Evolutionary conservation across 2,329 filamentous ascomycete genomes (phyloP).

Genomic region (Hypoxylon sp.): DNA sequence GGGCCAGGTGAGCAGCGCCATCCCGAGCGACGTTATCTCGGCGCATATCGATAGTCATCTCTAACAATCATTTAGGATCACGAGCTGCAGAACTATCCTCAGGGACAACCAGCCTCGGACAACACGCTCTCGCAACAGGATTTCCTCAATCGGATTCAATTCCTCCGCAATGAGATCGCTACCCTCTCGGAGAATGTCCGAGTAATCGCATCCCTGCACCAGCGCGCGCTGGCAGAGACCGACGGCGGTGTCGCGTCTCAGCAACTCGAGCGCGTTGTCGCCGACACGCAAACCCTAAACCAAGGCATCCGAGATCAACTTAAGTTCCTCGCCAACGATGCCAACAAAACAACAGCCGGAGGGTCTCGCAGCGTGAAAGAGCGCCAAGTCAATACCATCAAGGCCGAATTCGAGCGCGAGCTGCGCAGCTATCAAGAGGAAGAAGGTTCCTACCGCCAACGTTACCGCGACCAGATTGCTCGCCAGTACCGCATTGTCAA

Average conservation of each 20-base stretch:
- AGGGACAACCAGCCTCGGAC: constrained; percentile 45
- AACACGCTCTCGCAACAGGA: constrained; percentile 71
- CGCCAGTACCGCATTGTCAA: constrained; percentile 86
- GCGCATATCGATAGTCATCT: constrained; percentile 22
- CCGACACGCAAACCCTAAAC: constrained; percentile 78
- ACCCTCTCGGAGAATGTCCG: constrained; percentile 75
- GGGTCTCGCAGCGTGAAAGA: constrained; percentile 73
- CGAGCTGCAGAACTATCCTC: constrained; percentile 66
- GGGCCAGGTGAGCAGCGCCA: constrained; percentile 56
- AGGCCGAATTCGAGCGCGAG: constrained; percentile 78
- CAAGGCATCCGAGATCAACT: constrained; percentile 83
- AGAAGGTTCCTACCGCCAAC: constrained; percentile 76
- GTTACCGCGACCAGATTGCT: constrained; percentile 82
- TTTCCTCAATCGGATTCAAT: constrained; percentile 76
- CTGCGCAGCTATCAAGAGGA: constrained; percentile 77
- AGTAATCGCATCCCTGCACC: constrained; percentile 76
- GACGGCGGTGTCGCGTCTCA: constrained; percentile 65
- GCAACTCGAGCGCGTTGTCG: constrained; percentile 75
- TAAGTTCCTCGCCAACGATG: constrained; percentile 79
- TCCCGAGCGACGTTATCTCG: constrained; percentile 30
- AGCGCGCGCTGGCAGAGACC: constrained; percentile 76
- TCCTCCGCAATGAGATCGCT: constrained; percentile 75
- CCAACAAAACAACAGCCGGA: constrained; percentile 70
- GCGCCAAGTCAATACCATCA: constrained; percentile 76
- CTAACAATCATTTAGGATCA: constrained; percentile 53